A percentile compares a stretch with the other conserved stretches of the same genome.
These are phyloP conservation scores for Plectosphaerella plurivora DNA, from an alignment of 2,329 filamentous ascomycete species.

Conservation along the genomic window DNA sequence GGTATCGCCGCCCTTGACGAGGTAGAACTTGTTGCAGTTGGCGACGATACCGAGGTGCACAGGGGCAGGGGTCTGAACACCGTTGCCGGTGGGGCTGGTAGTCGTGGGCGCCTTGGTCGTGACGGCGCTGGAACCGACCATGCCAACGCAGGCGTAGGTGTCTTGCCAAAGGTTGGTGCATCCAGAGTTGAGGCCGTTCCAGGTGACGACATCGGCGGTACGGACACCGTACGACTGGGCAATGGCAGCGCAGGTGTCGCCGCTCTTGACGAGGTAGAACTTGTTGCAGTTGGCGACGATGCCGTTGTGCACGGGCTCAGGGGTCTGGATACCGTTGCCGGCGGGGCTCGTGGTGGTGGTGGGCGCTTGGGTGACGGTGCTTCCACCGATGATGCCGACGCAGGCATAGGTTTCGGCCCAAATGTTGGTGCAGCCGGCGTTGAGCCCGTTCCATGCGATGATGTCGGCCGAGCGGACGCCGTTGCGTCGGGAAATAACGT, in stretches of 20 bases:
- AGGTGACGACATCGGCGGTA: neutral
- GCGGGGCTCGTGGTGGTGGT: neutral
- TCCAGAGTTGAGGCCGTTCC: neutral
- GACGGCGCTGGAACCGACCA: neutral
- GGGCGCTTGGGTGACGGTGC: neutral
- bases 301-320: conserved; percentile 2
- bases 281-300: conserved; percentile 19
- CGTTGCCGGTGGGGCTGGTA: conserved; percentile 3
- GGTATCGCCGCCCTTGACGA: conserved; percentile 12
- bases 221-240: conserved; percentile 13
- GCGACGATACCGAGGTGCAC: conserved; percentile 6
- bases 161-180: conserved; percentile 7
- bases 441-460: conserved; percentile 5
- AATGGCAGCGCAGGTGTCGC: conserved; percentile 19
- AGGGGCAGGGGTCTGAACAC: conserved; percentile 6
- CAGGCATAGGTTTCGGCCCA: neutral
- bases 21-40: conserved; percentile 23
- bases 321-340: conserved; percentile 9
- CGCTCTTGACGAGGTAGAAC: conserved; percentile 17
- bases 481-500: conserved; percentile 14
- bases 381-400: neutral
- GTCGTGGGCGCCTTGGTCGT: neutral
- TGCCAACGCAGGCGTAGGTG: conserved; percentile 6
- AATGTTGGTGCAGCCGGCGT: conserved; percentile 1
- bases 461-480: conserved; percentile 18